These are phyloP conservation scores for Neofusicoccum kwambonambiense DNA, from an alignment of 2,329 filamentous ascomycete genomes.

Conservation along the genomic window DNA sequence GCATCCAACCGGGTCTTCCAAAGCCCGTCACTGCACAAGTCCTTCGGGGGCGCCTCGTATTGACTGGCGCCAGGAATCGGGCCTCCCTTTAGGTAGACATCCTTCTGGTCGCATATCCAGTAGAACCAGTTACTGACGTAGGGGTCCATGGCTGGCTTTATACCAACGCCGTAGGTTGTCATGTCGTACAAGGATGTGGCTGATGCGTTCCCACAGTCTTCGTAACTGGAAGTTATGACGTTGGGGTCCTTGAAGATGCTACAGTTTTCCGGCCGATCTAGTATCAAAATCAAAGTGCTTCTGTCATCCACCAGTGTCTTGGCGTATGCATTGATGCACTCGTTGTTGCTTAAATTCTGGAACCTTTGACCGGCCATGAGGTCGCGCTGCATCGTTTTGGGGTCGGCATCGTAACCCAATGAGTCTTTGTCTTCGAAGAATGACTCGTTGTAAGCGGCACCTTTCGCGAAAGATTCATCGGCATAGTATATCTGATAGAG, in stretches of 20 bases:
- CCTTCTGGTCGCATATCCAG: neutral
- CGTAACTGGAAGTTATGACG: neutral
- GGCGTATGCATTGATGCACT: neutral
- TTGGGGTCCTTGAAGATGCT: neutral
- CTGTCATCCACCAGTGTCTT: neutral
- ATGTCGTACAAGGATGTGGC: neutral
- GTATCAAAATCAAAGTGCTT: neutral
- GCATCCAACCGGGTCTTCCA: neutral
- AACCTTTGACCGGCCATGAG: neutral
- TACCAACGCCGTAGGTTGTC: neutral
- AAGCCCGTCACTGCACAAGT: neutral
- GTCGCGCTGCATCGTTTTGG: neutral
- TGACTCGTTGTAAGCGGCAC: neutral
- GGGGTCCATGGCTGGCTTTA: neutral
- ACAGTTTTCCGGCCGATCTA: neutral
- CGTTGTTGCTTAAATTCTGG: slow-evolving; percentile 1
- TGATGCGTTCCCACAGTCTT: neutral
- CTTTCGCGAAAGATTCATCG: neutral
- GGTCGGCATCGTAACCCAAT: neutral
- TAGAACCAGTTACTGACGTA: slow-evolving; percentile 3
- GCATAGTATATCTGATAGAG: neutral
- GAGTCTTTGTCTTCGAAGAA: neutral
- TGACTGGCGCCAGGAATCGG: too few species aligned
- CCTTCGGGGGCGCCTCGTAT: neutral
- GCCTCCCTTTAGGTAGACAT: neutral